Percentiles rank a stretch among this genome's conserved stretches.
Evolutionary conservation across 225 moss, liverwort and hornwort species (phyloP).

Genomic region (Pseudisothecium myosuroides): DNA sequence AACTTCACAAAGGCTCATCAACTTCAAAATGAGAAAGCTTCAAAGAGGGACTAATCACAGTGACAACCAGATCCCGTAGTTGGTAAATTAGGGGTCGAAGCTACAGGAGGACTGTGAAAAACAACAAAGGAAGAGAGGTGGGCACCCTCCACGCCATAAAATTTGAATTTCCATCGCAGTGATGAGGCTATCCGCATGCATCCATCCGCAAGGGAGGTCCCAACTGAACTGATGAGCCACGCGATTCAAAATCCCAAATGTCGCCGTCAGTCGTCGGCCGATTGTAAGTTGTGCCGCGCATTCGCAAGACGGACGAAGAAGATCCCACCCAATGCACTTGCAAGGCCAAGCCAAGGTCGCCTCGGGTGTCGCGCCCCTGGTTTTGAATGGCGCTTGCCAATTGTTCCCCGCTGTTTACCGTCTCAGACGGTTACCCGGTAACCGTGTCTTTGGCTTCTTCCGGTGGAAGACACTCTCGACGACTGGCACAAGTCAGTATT

Average conservation of each 20-base stretch:
- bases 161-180: not conserved
- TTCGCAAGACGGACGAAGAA: not conserved
- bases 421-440: not conserved
- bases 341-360: not conserved
- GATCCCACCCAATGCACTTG: not conserved
- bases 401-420: not conserved
- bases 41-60: not conserved
- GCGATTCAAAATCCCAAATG: not conserved
- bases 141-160: not conserved
- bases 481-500: not conserved
- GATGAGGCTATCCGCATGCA: not conserved
- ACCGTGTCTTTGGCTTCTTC: not conserved
- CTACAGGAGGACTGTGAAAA: not conserved
- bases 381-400: constrained; percentile 6
- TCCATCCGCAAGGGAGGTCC: not conserved
- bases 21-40: not conserved
- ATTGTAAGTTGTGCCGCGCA: not conserved
- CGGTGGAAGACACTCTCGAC: not conserved
- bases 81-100: constrained; percentile 1
- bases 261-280: not conserved
- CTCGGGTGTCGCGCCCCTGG: not conserved
- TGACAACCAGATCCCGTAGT: not conserved
- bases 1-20: not conserved
- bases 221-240: not conserved
- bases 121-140: not conserved